Percentiles rank a stretch among this genome's conserved stretches.
phyloP scores from a whole-genome alignment of 805 yeast species.

The Ogataea nitratoaversa region DNA sequence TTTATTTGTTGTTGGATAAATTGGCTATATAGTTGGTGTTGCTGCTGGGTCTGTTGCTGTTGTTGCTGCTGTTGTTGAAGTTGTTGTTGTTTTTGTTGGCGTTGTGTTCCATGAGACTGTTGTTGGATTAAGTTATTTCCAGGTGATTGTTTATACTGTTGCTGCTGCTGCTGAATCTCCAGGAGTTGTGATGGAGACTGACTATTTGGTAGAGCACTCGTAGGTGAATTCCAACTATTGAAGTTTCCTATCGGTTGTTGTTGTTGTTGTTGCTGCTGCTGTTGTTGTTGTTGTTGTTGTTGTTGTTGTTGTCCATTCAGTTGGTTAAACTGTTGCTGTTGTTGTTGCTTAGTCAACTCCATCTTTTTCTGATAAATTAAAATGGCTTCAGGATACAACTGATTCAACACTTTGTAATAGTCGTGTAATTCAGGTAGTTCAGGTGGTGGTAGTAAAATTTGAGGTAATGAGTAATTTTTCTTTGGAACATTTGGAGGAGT shows the following conservation, averaged over 20 bases:
- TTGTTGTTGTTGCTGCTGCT: constrained; percentile 5
- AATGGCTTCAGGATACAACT: constrained; percentile 49
- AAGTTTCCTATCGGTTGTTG: constrained; percentile 1
- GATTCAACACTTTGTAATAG: constrained; percentile 35
- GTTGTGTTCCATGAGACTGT: not conserved
- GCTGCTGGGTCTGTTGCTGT: constrained; percentile 13
- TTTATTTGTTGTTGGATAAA: constrained; percentile 22
- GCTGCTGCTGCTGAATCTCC: not conserved
- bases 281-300: constrained; percentile 4
- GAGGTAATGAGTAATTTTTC: constrained; percentile 36
- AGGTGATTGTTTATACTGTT: no score
- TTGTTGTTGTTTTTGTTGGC: constrained; percentile 5
- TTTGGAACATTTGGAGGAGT: constrained; percentile 23
- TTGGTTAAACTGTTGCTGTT: constrained; percentile 13
- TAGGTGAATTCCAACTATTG: not conserved
- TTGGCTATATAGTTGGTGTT: constrained; percentile 16
- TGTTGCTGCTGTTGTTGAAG: constrained; percentile 9
- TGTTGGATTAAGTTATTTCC: not conserved
- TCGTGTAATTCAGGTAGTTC: constrained; percentile 51
- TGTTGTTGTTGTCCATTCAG: constrained; percentile 3
- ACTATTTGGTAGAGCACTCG: not conserved
- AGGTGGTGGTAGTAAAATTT: constrained; percentile 49
- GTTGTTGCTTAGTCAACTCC: constrained; percentile 26
- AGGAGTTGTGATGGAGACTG: not conserved
- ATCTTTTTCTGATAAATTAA: constrained; percentile 26